Conservation (phyloP, 1,284 basidiomycete species). For the Ceratorhiza oryzae-sativae region DNA sequence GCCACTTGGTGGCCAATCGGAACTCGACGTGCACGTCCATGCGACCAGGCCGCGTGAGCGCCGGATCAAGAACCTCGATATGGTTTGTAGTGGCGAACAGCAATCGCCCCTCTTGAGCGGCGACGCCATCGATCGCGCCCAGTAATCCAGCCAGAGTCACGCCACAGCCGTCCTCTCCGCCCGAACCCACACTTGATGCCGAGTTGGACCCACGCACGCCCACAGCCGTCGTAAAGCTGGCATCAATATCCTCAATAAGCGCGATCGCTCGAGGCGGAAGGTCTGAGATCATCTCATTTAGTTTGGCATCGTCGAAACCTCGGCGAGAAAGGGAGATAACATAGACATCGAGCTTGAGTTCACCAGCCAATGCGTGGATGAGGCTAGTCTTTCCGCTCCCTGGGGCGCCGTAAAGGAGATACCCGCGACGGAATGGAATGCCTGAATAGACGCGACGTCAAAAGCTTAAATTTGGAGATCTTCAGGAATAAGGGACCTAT, state of each 20-base stretch:
- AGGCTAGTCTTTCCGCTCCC: slow-evolving; percentile 79
- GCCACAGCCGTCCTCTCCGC: slow-evolving; percentile 48
- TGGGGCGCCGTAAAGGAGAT: slow-evolving; percentile 66
- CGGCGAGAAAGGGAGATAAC: slow-evolving; percentile 74
- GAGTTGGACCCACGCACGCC: slow-evolving; percentile 23
- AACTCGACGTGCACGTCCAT: slow-evolving; percentile 82
- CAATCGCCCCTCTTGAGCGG: slow-evolving; percentile 76
- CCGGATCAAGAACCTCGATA: slow-evolving; percentile 69
- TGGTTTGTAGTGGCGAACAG: slow-evolving; percentile 81
- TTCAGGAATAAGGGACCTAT: neutral
- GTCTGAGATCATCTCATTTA: slow-evolving; percentile 66
- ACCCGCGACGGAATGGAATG: slow-evolving; percentile 75
- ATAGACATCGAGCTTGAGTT: slow-evolving; percentile 76
- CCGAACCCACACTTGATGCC: slow-evolving; percentile 38
- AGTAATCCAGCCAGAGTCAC: slow-evolving; percentile 74
- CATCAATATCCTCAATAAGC: slow-evolving; percentile 83
- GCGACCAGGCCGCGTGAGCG: slow-evolving; percentile 76
- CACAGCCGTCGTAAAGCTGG: slow-evolving; percentile 60
- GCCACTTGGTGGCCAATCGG: slow-evolving; percentile 68
- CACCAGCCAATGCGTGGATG: slow-evolving; percentile 77
- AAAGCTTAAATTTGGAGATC: neutral
- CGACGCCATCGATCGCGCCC: slow-evolving; percentile 77
- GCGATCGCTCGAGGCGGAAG: slow-evolving; percentile 75
- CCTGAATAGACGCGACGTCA: slow-evolving; percentile 2
- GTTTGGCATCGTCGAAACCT: slow-evolving; percentile 69